Percentiles rank a stretch among this genome's conserved stretches.
These are phyloP conservation scores for Alternaria sp. DNA, from an alignment of 2,329 filamentous ascomycete species.

Conservation along the genomic window DNA sequence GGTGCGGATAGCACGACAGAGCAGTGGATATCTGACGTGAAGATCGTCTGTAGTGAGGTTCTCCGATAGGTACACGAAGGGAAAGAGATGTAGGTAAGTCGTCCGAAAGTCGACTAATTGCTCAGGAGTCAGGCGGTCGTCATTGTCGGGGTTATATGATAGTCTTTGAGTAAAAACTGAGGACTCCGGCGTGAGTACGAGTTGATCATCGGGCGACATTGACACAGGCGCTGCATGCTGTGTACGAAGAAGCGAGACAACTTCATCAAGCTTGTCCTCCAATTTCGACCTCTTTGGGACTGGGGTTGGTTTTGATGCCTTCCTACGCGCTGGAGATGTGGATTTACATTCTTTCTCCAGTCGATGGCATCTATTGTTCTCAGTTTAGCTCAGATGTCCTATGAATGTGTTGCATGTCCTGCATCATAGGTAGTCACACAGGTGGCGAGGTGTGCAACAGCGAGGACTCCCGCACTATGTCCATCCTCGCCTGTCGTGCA, in stretches of 20 bases:
- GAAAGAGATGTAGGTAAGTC: conserved; percentile 21
- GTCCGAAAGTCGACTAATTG: conserved; percentile 22
- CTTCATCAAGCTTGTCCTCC: conserved; percentile 44
- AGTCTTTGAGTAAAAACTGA: conserved; percentile 2
- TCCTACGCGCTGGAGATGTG: conserved; percentile 20
- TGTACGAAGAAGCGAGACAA: conserved; percentile 40
- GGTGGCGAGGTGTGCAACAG: neutral
- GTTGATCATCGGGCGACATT: conserved; percentile 5
- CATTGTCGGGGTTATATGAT: neutral
- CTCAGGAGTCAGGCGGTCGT: conserved; percentile 13
- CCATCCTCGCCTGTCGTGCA: neutral
- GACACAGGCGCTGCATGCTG: conserved; percentile 12
- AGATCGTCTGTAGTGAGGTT: conserved; percentile 17
- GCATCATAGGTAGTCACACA: neutral
- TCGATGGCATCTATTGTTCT: conserved; percentile 24
- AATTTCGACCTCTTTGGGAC: conserved; percentile 26
- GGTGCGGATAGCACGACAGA: conserved; percentile 29
- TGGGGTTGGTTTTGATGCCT: conserved; percentile 8
- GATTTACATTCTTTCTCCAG: conserved; percentile 25
- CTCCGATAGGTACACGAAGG: conserved; percentile 20
- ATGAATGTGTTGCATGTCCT: neutral
- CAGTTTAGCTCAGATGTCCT: neutral
- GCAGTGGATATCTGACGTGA: conserved; percentile 17
- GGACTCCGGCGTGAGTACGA: conserved; percentile 20
- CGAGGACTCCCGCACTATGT: neutral